A percentile compares a stretch with the other conserved stretches of the same genome.
These are phyloP conservation scores for Acanthamoeba quina DNA, from an alignment of 208 protist species.

Conservation along the genomic window DNA sequence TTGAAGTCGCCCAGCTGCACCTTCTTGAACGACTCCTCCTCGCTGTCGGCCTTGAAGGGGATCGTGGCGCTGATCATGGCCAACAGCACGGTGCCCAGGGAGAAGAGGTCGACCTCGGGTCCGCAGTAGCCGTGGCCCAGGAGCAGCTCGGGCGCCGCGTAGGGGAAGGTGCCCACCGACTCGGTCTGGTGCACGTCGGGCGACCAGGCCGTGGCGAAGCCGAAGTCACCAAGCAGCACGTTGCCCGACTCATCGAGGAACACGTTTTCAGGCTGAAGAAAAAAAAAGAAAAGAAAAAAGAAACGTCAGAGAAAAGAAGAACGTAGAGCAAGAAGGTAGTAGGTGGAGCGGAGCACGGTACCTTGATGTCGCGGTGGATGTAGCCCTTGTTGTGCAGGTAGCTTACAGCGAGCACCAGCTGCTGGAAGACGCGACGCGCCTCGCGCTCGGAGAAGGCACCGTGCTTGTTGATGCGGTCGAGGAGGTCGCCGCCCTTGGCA, in stretches of 20 bases:
- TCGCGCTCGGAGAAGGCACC: conserved; percentile 55
- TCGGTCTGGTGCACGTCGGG: conserved; percentile 14
- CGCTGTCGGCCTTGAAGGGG: conserved; percentile 62
- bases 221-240: conserved; percentile 35
- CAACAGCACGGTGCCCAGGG: conserved; percentile 7
- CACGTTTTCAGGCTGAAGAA: conserved; percentile 5
- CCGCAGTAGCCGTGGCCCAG: conserved; percentile 31
- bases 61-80: conserved; percentile 49
- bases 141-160: conserved; percentile 59
- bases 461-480: conserved; percentile 36
- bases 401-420: conserved; percentile 39
- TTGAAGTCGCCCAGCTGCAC: conserved; percentile 55
- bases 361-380: conserved; percentile 69
- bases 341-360: no score
- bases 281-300: neutral
- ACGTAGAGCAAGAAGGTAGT: no score
- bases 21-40: conserved; percentile 62
- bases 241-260: conserved; percentile 51
- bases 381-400: conserved; percentile 53
- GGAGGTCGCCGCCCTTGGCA: conserved; percentile 48
- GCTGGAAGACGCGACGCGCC: conserved; percentile 37
- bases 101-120: conserved; percentile 54
- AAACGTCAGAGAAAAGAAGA: no score
- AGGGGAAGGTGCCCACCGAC: conserved; percentile 50
- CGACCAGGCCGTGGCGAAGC: conserved; percentile 25